These are phyloP conservation scores for Rhizophagus clarus DNA, from an alignment of 192 early-diverging fungal species.

Conservation along the genomic window DNA sequence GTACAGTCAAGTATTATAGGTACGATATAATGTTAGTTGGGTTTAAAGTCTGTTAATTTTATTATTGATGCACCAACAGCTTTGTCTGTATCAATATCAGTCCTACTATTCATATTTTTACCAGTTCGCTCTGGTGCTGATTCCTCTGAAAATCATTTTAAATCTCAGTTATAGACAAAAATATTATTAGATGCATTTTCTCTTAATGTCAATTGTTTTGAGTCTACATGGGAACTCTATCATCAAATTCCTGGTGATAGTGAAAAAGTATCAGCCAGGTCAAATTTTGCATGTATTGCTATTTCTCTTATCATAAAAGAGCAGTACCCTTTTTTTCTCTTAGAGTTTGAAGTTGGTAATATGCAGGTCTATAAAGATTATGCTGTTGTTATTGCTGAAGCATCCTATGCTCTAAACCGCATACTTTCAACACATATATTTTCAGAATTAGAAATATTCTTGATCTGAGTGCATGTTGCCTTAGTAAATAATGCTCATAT, in stretches of 20 bases:
- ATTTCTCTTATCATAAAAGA: background rate
- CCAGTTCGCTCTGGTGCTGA: slow-evolving; percentile 2
- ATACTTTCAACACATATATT: background rate
- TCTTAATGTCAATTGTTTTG: background rate
- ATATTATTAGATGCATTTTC: slow-evolving; percentile 13
- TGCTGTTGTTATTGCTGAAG: slow-evolving; percentile 14
- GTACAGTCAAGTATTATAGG: background rate
- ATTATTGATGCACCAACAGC: slow-evolving; percentile 18
- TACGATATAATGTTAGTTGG: background rate
- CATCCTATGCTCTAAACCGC: background rate
- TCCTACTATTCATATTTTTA: background rate
- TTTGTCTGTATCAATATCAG: background rate
- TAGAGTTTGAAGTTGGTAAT: slow-evolving; percentile 22
- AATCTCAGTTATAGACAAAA: too few species aligned
- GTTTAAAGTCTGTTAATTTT: background rate
- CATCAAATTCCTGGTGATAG: slow-evolving; percentile 1
- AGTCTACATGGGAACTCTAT: slow-evolving; percentile 6
- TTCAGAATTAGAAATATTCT: background rate
- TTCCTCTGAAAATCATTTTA: slow-evolving; percentile 8
- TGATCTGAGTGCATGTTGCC: slow-evolving; percentile 1
- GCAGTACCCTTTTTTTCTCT: background rate
- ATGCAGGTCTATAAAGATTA: slow-evolving; percentile 4
- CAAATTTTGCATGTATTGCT: background rate
- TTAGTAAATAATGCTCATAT: slow-evolving; percentile 19
- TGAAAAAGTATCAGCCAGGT: slow-evolving; percentile 3